Percentiles rank a stretch among this genome's conserved stretches.
These are phyloP conservation scores for Saccharomyces kudriavzevii DNA, from an alignment of 805 yeast genomes.

Conservation along the genomic window DNA sequence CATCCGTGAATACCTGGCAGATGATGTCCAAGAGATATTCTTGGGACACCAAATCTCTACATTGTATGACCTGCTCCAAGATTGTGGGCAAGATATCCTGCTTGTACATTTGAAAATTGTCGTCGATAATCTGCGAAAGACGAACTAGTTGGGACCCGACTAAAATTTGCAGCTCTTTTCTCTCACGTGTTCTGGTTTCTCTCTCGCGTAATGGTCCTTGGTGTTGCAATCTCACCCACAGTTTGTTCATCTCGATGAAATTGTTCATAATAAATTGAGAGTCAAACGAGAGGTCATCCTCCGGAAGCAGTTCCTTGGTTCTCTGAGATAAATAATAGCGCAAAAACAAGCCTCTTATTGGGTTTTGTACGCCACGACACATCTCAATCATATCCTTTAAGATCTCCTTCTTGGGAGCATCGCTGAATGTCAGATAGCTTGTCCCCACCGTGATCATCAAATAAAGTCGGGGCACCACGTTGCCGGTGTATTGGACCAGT, in stretches of 20 bases:
- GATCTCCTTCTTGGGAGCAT: constrained; percentile 75
- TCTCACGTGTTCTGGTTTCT: constrained; percentile 62
- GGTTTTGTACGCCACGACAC: constrained; percentile 96
- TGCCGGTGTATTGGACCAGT: constrained; percentile 90
- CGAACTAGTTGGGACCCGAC: constrained; percentile 91
- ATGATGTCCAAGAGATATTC: constrained; percentile 85
- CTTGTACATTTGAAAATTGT: constrained; percentile 44
- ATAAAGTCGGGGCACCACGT: constrained; percentile 83
- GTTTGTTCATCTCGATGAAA: constrained; percentile 93
- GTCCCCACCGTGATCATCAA: constrained; percentile 94
- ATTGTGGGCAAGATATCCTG: constrained; percentile 63
- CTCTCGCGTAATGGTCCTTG: constrained; percentile 87
- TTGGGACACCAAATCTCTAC: constrained; percentile 87
- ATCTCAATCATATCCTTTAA: constrained; percentile 95
- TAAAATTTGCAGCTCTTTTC: constrained; percentile 81
- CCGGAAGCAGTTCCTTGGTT: constrained; percentile 44
- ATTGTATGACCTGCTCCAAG: constrained; percentile 85
- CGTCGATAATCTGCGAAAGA: constrained; percentile 73
- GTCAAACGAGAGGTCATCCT: constrained; percentile 18
- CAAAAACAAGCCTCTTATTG: constrained; percentile 82
- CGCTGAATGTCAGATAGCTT: constrained; percentile 69
- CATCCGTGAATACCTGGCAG: constrained; percentile 91
- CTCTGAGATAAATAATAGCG: constrained; percentile 84
- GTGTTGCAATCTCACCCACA: constrained; percentile 95
- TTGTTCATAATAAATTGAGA: constrained; percentile 75